Evolutionary conservation across 257 asterid species (phyloP), one percentile per base, ranked within the genome.

Genomic region (Cordia subcordata): DNA sequence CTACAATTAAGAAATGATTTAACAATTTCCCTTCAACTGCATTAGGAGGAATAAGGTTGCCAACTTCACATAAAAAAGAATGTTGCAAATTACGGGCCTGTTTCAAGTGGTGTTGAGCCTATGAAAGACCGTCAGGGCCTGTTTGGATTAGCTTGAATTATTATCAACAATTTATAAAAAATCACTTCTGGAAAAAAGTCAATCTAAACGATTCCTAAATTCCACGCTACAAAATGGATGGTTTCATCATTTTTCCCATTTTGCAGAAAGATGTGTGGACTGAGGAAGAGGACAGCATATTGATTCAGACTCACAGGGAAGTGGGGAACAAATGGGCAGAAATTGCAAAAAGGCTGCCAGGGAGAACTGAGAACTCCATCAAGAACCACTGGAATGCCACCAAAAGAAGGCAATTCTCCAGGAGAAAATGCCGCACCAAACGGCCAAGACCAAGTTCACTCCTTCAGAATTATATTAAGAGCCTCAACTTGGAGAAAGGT

Each of bases 381-480:
- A 90, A 90, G 71, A 90, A 90, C 63, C 97, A 90, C 22, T 90
- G 97, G 97, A 90, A 90, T 46, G 94, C 97, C 1, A 90, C 97
- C 5, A 90, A 90, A 57, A 75, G 97, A 57, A 76, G 92, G 53
- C 96, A 90, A 49, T 72, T 85, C 17, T 81, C 96, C 0, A 70
- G 81, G 22, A 70, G 96, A 57, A 85, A 85, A 63, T 85, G 97
- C 66, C 78, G 78, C 38, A 84, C 90, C 42, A 86, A 86, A 60
- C 82, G 88, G 93, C 94, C 96, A 1, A 81, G 67, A 55, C 95
- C 96, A 0, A 84, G 87, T 66, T 76, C 82, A 44, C 77, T 88
- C 19, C 81, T 92, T 27, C 96, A 88, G 33, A 83, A 86, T 80
- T 90, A 90, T 65, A 90, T 90, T 62, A 85, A 74, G 63, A 82